Conservation (phyloP, 2,329 filamentous ascomycete genomes). For the Tolypocladium ovalisporum region DNA sequence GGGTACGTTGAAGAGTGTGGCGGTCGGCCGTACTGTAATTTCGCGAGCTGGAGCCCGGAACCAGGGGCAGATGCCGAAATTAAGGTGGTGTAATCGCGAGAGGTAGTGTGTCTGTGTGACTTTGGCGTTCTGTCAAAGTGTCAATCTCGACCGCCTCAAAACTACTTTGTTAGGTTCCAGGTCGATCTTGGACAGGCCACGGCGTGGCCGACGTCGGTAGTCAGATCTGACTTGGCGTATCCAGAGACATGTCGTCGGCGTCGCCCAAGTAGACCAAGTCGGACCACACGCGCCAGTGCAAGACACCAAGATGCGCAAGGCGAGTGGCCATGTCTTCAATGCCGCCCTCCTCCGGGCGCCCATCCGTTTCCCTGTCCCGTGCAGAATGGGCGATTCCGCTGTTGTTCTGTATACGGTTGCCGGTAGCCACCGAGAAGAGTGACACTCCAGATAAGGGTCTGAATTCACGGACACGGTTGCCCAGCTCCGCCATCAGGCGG, state of each 20-base stretch:
- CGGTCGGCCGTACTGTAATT: not conserved
- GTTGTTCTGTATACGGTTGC: constrained; percentile 31
- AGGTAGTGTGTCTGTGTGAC: not conserved
- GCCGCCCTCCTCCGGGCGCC: constrained; percentile 38
- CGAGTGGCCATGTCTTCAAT: constrained; percentile 62
- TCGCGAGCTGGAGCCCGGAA: not conserved
- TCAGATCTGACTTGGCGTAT: constrained; percentile 13
- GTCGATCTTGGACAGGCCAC: not conserved
- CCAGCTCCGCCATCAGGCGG: constrained; percentile 37
- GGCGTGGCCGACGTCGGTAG: not conserved
- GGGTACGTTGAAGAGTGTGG: not conserved
- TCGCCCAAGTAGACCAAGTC: constrained; percentile 55
- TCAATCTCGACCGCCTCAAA: not conserved
- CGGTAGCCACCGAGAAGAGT: constrained; percentile 45
- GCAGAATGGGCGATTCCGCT: constrained; percentile 21
- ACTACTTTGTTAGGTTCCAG: not conserved
- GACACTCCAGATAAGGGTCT: constrained; percentile 39
- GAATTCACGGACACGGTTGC: constrained; percentile 39
- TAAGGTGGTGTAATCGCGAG: not conserved
- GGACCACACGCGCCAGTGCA: constrained; percentile 88
- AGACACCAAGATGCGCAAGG: constrained; percentile 69
- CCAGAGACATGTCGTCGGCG: constrained; percentile 22
- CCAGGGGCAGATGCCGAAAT: not conserved
- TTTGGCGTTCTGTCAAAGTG: not conserved
- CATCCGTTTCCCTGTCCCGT: constrained; percentile 21